Conservation (phyloP, 2,329 filamentous ascomycete species). For the Bisporella sp. region DNA sequence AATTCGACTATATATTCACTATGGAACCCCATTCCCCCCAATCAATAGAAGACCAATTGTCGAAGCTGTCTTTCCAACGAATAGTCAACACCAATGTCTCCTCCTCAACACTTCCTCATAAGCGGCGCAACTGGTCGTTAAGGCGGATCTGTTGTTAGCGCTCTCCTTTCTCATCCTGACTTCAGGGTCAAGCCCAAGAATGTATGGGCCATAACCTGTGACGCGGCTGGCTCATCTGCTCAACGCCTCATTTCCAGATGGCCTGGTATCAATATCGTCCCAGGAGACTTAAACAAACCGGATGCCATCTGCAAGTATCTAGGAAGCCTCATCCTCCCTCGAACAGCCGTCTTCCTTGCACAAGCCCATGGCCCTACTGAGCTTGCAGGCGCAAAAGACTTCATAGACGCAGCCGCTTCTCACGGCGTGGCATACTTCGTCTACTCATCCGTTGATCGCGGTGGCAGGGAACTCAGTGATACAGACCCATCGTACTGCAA, state of each 20-base stretch:
- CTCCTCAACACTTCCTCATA: not conserved
- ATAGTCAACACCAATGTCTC: not conserved
- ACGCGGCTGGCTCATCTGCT: constrained; percentile 35
- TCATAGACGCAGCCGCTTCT: constrained; percentile 49
- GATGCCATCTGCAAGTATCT: too few species aligned
- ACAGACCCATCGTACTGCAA: constrained; percentile 41
- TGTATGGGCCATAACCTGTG: constrained; percentile 40
- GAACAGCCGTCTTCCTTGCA: constrained; percentile 49
- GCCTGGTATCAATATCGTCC: too few species aligned
- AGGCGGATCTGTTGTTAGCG: not conserved
- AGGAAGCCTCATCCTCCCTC: constrained; percentile 12
- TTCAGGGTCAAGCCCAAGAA: not conserved
- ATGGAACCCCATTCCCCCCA: too few species aligned
- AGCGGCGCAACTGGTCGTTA: not conserved
- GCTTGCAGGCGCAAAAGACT: constrained; percentile 38
- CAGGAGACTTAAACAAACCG: too few species aligned
- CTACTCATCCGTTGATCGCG: constrained; percentile 56
- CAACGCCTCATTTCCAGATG: constrained; percentile 28
- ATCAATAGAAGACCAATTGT: too few species aligned
- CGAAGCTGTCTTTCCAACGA: too few species aligned
- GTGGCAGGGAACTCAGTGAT: constrained; percentile 38
- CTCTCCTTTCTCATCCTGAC: not conserved
- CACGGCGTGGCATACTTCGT: constrained; percentile 51
- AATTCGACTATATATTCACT: too few species aligned
- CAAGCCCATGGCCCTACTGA: constrained; percentile 30